phyloP scores from a whole-genome alignment of 345 rosid species.

The Arabidopsis suecica region DNA sequence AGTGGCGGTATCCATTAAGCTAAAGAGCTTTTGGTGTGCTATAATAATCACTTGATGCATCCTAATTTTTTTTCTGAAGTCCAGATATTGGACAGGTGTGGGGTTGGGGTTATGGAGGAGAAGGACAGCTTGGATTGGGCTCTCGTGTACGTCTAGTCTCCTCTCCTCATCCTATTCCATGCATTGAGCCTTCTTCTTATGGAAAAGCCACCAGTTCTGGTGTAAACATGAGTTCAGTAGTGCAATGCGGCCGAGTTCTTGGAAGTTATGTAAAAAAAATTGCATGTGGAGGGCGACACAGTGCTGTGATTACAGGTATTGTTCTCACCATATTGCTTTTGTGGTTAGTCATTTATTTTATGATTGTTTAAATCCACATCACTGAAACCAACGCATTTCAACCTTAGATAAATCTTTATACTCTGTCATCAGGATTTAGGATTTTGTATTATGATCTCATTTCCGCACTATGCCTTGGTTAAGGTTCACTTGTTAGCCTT shows the following conservation, averaged over 20 bases:
- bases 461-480: background rate
- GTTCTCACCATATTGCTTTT: slow-evolving; percentile 21
- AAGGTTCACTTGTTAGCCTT: slow-evolving; percentile 1
- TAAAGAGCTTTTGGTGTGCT: slow-evolving; percentile 22
- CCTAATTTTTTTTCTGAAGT: slow-evolving; percentile 54
- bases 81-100: slow-evolving; percentile 97
- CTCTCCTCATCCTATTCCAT: slow-evolving; percentile 89
- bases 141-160: slow-evolving; percentile 92
- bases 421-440: slow-evolving; percentile 2
- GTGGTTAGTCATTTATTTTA: background rate
- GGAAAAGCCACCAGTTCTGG: slow-evolving; percentile 62
- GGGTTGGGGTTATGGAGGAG: slow-evolving; percentile 99
- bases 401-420: background rate
- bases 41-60: slow-evolving; percentile 34
- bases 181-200: slow-evolving; percentile 67
- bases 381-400: slow-evolving; percentile 13
- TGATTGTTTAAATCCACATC: background rate
- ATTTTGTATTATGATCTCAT: background rate
- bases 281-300: slow-evolving; percentile 98
- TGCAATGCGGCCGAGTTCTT: slow-evolving; percentile 64
- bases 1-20: slow-evolving; percentile 37
- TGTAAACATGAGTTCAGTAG: slow-evolving; percentile 63
- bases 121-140: slow-evolving; percentile 99
- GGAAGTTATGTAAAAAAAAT: slow-evolving; percentile 87
- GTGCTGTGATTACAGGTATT: slow-evolving; percentile 89